These are phyloP conservation scores for Elsinoe fawcettii DNA, from an alignment of 2,329 filamentous ascomycete species.

Conservation along the genomic window DNA sequence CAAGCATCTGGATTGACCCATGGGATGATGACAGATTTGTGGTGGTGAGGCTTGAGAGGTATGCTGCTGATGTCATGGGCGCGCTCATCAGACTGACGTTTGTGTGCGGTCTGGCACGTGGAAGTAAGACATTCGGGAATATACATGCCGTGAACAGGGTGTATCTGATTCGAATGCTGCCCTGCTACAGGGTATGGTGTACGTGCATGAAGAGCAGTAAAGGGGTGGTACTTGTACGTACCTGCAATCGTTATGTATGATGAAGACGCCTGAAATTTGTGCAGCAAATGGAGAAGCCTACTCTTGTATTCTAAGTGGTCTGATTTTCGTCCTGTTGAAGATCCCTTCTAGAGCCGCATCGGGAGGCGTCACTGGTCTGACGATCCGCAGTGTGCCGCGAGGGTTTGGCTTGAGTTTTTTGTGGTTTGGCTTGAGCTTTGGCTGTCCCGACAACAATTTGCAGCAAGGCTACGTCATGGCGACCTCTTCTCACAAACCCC, in stretches of 20 bases:
- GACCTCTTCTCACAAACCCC: constrained; percentile 6
- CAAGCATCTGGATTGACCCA: not conserved
- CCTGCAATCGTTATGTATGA: no score
- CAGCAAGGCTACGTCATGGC: constrained; percentile 4
- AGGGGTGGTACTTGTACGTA: no score
- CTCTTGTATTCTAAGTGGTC: not conserved
- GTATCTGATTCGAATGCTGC: not conserved
- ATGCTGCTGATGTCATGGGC: constrained; percentile 5
- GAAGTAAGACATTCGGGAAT: constrained; percentile 1
- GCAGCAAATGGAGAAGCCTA: not conserved
- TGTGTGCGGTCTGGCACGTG: not conserved
- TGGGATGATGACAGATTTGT: not conserved
- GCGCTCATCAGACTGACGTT: not conserved
- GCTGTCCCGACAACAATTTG: constrained; percentile 10
- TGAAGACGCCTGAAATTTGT: not conserved
- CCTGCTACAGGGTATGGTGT: not conserved
- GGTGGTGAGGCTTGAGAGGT: not conserved
- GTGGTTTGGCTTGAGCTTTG: not conserved
- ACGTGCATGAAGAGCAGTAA: not conserved
- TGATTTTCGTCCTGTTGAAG: not conserved
- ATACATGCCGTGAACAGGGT: not conserved
- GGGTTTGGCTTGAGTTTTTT: not conserved
- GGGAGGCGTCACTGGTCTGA: constrained; percentile 10
- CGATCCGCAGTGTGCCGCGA: constrained; percentile 6
- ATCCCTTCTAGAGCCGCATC: not conserved